Conservation (phyloP, 2,329 filamentous ascomycete genomes). For the Juglanconis juglandina region DNA sequence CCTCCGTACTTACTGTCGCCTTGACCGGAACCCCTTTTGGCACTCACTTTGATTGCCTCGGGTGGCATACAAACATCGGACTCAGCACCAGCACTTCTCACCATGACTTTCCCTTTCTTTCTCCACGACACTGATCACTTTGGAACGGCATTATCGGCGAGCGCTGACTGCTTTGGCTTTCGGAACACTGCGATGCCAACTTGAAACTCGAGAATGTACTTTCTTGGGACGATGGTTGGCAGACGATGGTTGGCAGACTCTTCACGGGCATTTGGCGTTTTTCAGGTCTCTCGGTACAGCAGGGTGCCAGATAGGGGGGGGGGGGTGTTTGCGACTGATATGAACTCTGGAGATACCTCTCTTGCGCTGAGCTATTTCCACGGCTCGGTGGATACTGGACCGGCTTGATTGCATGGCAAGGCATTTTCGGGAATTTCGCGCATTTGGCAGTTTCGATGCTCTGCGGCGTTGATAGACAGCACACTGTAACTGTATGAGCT, state of each 20-base stretch:
- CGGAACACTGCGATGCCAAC: neutral
- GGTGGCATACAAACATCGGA: neutral
- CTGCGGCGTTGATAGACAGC: neutral
- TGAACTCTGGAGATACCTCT: neutral
- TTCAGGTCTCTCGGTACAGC: neutral
- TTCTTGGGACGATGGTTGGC: neutral
- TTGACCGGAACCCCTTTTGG: neutral
- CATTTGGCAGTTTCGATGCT: neutral
- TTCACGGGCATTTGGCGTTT: neutral
- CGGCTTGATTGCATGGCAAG: neutral
- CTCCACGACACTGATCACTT: neutral
- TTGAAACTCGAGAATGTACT: neutral
- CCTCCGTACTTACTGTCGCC: neutral
- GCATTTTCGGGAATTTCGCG: neutral
- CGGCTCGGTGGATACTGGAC: neutral
- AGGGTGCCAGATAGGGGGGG: neutral
- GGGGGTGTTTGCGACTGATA: neutral
- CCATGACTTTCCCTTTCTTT: neutral
- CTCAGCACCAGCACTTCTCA: neutral
- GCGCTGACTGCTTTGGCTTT: neutral
- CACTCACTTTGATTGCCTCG: neutral
- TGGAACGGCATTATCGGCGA: neutral
- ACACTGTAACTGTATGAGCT: neutral
- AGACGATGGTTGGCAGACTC: neutral
- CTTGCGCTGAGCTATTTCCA: neutral